phyloP scores from a whole-genome alignment of 2,329 filamentous ascomycete species.

The Pseudohalonectria lignicola region DNA sequence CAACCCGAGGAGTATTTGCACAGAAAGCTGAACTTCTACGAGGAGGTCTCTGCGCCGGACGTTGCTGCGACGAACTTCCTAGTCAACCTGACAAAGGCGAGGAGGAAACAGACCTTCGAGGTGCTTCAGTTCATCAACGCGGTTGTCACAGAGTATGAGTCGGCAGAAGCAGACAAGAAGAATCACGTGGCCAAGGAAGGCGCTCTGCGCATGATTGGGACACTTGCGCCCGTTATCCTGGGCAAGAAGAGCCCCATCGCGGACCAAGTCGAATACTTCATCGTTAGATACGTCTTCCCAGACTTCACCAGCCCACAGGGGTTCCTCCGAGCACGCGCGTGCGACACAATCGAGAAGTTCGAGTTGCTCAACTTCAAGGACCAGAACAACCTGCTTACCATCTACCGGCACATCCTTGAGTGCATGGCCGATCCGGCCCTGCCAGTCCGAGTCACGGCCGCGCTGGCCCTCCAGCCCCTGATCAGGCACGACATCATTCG shows the following conservation, averaged over 20 bases:
- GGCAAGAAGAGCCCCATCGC: constrained; percentile 98
- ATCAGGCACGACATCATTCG: constrained; percentile 94
- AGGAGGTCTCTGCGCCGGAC: constrained; percentile 91
- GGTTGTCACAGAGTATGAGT: constrained; percentile 87
- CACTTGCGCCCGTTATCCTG: constrained; percentile 83
- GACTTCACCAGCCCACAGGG: constrained; percentile 91
- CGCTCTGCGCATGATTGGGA: constrained; percentile 93
- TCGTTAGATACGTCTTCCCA: constrained; percentile 95
- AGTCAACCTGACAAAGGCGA: constrained; percentile 84
- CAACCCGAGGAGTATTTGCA: constrained; percentile 96
- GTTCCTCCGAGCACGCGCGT: constrained; percentile 86
- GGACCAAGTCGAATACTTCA: constrained; percentile 95
- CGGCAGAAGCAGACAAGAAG: constrained; percentile 76
- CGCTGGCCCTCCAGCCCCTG: constrained; percentile 85
- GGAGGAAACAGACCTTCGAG: constrained; percentile 91
- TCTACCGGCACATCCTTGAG: constrained; percentile 93
- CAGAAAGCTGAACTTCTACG: constrained; percentile 94
- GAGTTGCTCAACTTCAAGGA: constrained; percentile 97
- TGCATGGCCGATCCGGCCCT: constrained; percentile 93
- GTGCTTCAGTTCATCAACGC: constrained; percentile 92
- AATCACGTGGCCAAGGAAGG: constrained; percentile 94
- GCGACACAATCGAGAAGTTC: constrained; percentile 96
- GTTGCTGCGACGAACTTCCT: constrained; percentile 95
- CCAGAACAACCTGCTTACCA: constrained; percentile 84
- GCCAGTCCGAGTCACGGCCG: constrained; percentile 87